Evolutionary conservation across 352 stramenopile species (phyloP).

Genomic region (Phytopythium kandeliae): DNA sequence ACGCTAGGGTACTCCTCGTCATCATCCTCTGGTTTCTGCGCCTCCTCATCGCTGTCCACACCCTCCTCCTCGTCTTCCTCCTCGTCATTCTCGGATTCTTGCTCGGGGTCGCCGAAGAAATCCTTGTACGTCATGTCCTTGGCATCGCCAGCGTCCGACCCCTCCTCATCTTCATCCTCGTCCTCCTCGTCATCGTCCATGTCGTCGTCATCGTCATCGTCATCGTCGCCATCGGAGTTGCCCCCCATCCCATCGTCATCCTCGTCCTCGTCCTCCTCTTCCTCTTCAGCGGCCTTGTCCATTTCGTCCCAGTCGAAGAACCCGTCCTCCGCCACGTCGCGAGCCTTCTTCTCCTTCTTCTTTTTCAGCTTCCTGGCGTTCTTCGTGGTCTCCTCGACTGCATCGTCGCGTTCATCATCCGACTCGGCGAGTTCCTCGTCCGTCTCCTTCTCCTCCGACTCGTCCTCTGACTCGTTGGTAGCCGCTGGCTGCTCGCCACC

Average conservation of each 20-base stretch:
- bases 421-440: slow-evolving; percentile 17
- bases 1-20: slow-evolving; percentile 55
- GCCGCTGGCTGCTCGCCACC: slow-evolving; percentile 9
- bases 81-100: slow-evolving; percentile 34
- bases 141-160: slow-evolving; percentile 39
- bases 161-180: slow-evolving; percentile 47
- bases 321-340: slow-evolving; percentile 67
- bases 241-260: slow-evolving; percentile 24
- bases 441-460: slow-evolving; percentile 17
- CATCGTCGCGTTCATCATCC: slow-evolving; percentile 7
- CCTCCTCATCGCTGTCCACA: slow-evolving; percentile 32
- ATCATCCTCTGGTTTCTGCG: slow-evolving; percentile 44
- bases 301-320: slow-evolving; percentile 89
- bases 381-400: slow-evolving; percentile 20
- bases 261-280: slow-evolving; percentile 40
- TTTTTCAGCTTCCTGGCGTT: slow-evolving; percentile 25
- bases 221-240: slow-evolving; percentile 14
- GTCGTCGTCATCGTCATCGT: slow-evolving; percentile 31
- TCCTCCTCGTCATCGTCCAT: slow-evolving; percentile 42
- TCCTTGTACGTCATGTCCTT: slow-evolving; percentile 60
- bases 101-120: slow-evolving; percentile 48
- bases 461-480: slow-evolving; percentile 9
- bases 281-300: slow-evolving; percentile 76
- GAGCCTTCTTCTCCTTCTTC: slow-evolving; percentile 52
- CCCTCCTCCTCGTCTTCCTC: slow-evolving; percentile 39